Base-by-base conservation (phyloP, 1,284 basidiomycete genomes). In the Moniliella sp. region DNA sequence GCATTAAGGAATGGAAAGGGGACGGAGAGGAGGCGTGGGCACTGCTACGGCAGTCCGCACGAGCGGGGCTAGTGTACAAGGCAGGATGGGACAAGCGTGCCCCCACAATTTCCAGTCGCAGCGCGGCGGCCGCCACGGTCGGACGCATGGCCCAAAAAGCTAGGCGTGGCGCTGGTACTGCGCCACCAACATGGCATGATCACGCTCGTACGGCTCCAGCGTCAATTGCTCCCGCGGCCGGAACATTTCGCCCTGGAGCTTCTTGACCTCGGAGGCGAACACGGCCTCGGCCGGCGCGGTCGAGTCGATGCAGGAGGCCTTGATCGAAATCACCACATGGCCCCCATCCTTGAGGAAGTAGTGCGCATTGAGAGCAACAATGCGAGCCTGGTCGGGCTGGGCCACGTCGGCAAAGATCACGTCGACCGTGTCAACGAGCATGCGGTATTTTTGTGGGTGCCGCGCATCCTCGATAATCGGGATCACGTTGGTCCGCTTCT, bases 401-500 rank as follows among this genome's bases (percentile, higher is more conserved):
- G 88, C 88, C 37, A 99, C 77, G 63, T 99, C 91, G 39, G 91
- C 84, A 54, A 97, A 97, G 61, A 57, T 43, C 31, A 47, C 45
- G 33, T 57, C 51, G 32, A 57, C 53, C 28, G 50, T 50, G 32
- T 50, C 48, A 15, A 56, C 48, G 31, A 57, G 46, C 46, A 59
- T 53, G 32, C 52, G 46, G 44, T 57, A 58, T 43, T 55, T 59
- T 37, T 53, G 45, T 4, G 50, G 50, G 93, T 81, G 48, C 83
- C 88, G 82, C 18, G 88, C 88, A 59, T 97, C 91, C 64, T 97
- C 88, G 35, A 97, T 73, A 55, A 97, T 94, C 32, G 88, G 88
- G 56, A 97, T 93, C 45, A 97, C 84, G 64, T 97, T 97, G 43
- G 91, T 97, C 40, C 91, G 73, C 67, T 94, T 94, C 69, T 97